These are phyloP conservation scores for Alternaria infectoria DNA, from an alignment of 2,329 filamentous ascomycete species.

Conservation along the genomic window DNA sequence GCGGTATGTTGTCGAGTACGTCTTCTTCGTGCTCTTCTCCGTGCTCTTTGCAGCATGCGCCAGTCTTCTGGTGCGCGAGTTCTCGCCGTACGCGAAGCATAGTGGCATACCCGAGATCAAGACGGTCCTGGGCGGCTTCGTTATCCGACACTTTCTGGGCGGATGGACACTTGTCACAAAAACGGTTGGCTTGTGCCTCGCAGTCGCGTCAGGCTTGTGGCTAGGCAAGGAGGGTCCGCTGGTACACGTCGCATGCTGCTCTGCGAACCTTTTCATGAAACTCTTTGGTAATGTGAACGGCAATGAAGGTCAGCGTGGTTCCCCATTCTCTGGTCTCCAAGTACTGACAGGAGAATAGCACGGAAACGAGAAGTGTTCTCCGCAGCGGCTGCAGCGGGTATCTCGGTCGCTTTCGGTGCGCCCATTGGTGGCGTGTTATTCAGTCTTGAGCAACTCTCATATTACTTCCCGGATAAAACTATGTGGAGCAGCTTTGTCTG, in stretches of 20 bases:
- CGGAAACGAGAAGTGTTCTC: conserved; percentile 93
- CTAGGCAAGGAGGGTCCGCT: conserved; percentile 94
- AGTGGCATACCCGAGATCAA: conserved; percentile 98
- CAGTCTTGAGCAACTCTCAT: conserved; percentile 93
- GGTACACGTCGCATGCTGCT: conserved; percentile 96
- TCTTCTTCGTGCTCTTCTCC: conserved; percentile 84
- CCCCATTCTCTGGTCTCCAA: not conserved
- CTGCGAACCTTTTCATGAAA: conserved; percentile 92
- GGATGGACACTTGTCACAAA: conserved; percentile 89
- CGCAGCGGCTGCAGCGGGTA: conserved; percentile 88
- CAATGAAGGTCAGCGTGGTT: conserved; percentile 73
- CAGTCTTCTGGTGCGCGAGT: conserved; percentile 80
- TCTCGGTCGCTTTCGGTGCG: conserved; percentile 92
- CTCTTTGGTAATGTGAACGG: conserved; percentile 78
- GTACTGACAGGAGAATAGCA: conserved; percentile 59
- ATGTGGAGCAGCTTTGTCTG: conserved; percentile 99
- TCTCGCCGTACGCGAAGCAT: conserved; percentile 87
- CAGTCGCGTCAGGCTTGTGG: conserved; percentile 95
- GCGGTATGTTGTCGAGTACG: conserved; percentile 83
- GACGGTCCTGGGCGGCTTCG: conserved; percentile 90
- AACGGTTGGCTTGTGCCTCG: conserved; percentile 84
- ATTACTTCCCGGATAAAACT: conserved; percentile 98
- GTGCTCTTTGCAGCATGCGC: conserved; percentile 80
- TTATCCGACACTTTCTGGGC: conserved; percentile 86
- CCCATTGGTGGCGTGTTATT: conserved; percentile 95